Percentiles rank a stretch among this genome's conserved stretches.
Conservation (phyloP, 345 rosid species). For the Rhodomyrtus tomentosa region DNA sequence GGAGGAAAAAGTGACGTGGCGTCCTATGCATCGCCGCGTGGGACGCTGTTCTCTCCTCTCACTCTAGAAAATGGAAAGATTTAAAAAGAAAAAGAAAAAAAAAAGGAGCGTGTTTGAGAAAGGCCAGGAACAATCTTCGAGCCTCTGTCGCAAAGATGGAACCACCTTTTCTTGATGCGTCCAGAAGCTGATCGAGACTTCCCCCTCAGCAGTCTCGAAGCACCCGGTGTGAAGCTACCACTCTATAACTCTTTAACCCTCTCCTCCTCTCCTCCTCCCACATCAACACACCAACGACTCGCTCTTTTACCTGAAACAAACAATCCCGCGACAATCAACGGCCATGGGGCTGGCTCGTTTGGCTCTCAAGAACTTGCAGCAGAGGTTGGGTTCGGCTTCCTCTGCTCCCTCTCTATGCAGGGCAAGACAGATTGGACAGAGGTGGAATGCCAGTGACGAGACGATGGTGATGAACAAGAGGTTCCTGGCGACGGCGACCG, state of each 20-base stretch:
- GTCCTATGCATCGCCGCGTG: neutral
- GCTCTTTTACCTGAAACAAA: neutral
- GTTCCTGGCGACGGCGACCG: slow-evolving; percentile 21
- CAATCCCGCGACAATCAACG: neutral
- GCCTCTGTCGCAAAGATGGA: neutral
- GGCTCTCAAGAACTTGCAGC: slow-evolving; percentile 41
- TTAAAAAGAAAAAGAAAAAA: no score
- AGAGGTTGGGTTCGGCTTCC: slow-evolving; percentile 14
- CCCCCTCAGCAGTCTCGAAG: slow-evolving; percentile 10
- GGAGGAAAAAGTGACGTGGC: neutral
- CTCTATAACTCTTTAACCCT: slow-evolving; percentile 2
- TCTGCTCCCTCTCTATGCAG: slow-evolving; percentile 1
- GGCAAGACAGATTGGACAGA: neutral
- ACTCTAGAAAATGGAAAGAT: neutral
- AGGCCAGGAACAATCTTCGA: slow-evolving; percentile 6
- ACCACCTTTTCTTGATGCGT: neutral
- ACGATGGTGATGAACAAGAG: slow-evolving; percentile 15
- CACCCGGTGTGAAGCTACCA: no score
- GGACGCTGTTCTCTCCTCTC: neutral
- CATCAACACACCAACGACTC: neutral
- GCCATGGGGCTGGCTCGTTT: slow-evolving; percentile 58
- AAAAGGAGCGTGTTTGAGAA: neutral
- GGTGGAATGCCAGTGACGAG: neutral
- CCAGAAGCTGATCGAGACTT: slow-evolving; percentile 41
- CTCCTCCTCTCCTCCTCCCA: no score